Percentiles rank a stretch among this genome's conserved stretches.
Conservation (phyloP, 148 eudicot genomes). For the Persicaria tinctoria region DNA sequence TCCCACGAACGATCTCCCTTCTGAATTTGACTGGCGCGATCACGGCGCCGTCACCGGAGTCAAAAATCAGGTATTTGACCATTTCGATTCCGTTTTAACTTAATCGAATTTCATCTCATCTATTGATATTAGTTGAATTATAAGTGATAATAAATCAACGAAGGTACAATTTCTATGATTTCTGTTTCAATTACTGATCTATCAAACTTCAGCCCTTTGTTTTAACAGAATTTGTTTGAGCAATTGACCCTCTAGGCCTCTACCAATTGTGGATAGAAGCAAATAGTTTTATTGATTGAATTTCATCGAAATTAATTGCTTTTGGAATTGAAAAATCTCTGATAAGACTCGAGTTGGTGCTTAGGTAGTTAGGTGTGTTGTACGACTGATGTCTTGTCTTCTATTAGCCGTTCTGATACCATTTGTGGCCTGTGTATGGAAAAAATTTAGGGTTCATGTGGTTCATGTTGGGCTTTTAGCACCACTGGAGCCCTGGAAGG, state of each 20-base stretch:
- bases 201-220: not conserved
- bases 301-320: not conserved
- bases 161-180: too few species aligned
- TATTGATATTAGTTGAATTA: not conserved
- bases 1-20: slow-evolving; percentile 56
- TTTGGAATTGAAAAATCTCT: not conserved
- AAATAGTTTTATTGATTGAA: not conserved
- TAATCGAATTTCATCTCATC: not conserved
- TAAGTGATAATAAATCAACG: too few species aligned
- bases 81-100: not conserved
- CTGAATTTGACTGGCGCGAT: slow-evolving; percentile 79
- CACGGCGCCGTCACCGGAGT: slow-evolving; percentile 75
- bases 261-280: not conserved
- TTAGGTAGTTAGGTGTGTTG: not conserved
- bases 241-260: too few species aligned
- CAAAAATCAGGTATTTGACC: slow-evolving; percentile 54
- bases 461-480: slow-evolving; percentile 91
- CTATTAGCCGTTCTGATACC: not conserved
- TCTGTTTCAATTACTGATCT: too few species aligned
- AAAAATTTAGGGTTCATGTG: slow-evolving; percentile 62
- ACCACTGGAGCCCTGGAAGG: slow-evolving; percentile 85
- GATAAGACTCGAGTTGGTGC: not conserved
- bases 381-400: not conserved
- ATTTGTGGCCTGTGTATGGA: slow-evolving; percentile 5
- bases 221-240: too few species aligned